Conservation (phyloP, 2,329 filamentous ascomycete genomes). For the Talaromyces sp. region DNA sequence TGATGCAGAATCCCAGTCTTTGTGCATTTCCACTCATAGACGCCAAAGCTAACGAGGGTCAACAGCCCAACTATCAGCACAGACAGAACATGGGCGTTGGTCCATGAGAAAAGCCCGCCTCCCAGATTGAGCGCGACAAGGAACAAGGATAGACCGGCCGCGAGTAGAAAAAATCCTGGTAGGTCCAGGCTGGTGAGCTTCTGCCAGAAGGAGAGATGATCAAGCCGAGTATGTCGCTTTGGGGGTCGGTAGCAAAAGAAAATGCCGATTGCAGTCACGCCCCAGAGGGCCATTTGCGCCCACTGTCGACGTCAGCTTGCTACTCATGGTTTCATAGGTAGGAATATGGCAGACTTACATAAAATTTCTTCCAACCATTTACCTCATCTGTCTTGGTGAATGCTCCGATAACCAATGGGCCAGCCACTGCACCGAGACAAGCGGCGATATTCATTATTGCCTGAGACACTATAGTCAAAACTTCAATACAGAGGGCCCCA, state of each 20-base stretch:
- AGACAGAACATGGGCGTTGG: neutral
- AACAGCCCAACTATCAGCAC: neutral
- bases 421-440: neutral
- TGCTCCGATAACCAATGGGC: neutral
- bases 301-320: neutral
- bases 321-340: neutral
- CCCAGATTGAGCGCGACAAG: slow-evolving; percentile 2
- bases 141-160: slow-evolving; percentile 1
- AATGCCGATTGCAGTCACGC: neutral
- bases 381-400: neutral
- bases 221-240: slow-evolving; percentile 1
- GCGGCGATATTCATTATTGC: slow-evolving; percentile 3
- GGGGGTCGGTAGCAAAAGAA: slow-evolving; percentile 4
- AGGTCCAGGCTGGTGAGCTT: slow-evolving; percentile 1
- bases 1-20: neutral
- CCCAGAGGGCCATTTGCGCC: slow-evolving; percentile 3
- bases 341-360: neutral
- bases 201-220: slow-evolving; percentile 2
- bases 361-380: slow-evolving; percentile 5
- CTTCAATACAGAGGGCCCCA: neutral
- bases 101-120: neutral
- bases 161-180: neutral
- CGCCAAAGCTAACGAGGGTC: neutral
- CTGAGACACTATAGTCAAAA: slow-evolving; percentile 5
- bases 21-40: slow-evolving; percentile 6